Evolutionary conservation across 805 yeast genomes (phyloP), one percentile per base, ranked within the genome.

Genomic region (Maudiozyma turicensis): DNA sequence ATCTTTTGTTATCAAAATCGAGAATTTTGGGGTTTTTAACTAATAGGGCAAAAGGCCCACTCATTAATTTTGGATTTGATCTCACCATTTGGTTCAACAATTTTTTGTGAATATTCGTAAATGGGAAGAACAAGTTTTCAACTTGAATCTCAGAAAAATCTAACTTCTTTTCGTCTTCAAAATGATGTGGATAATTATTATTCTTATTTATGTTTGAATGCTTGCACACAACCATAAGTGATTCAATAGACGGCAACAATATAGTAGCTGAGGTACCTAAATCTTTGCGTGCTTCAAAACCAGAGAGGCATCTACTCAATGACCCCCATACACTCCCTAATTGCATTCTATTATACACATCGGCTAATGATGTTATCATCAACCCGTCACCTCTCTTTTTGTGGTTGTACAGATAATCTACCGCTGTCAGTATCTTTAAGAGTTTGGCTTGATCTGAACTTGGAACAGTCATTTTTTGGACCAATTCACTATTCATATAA

Each of bases 161-260:
- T 50, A 77, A 72, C 53, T 76, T 75, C 49, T 72, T 76, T 14
- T 75, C 81, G 55, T 57, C 61, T 47, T 84, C 87, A 60, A 76
- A 84, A 58, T 79, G 82, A 50, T 76, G 57, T 6, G 65, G 30
- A 9, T 53, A 67, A 49, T 80, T 86, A 50, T 77, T 75, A 7
- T 73, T 69, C 11, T 48, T 53, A 72, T 82, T 49, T 74, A 67
- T 47, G 77, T 83, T 58, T 10, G 46, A 38, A 59, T 86, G 95
- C 60, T 90, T 90, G 67, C 96, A 89, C n/a, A 93, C 93, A 45
- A 91, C 95, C 95, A 93, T 88, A 49, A 93, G 72, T 0, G 96
- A 82, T 63, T 91, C 99, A 52, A 91, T 87, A 52, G 89, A 66
- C 0, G 98, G 97, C 28, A 91, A 71, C 28, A 90, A 67, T 0